These are phyloP conservation scores for Penicillium robsamsonii DNA, from an alignment of 495 filamentous ascomycete genomes.

Conservation along the genomic window DNA sequence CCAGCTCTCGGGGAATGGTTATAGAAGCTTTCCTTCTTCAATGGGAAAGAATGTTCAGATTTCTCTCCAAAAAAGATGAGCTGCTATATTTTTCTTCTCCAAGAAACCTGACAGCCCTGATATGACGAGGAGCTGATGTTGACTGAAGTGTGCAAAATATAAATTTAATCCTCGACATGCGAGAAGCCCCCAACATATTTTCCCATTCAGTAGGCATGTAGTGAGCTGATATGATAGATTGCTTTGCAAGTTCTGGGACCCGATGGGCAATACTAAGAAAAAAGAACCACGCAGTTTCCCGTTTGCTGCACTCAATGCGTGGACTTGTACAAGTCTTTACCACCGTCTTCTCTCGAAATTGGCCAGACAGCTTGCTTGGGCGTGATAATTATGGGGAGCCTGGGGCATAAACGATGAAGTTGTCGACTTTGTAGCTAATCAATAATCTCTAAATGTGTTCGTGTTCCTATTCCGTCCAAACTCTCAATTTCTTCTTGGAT, in stretches of 20 bases:
- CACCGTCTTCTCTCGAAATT: too few species aligned
- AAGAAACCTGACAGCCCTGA: background rate
- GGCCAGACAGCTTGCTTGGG: too few species aligned
- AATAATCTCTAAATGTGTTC: too few species aligned
- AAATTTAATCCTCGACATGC: background rate
- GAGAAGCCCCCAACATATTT: background rate
- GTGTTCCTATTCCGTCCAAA: too few species aligned
- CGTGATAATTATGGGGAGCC: too few species aligned
- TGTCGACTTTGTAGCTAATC: too few species aligned
- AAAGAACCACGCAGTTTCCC: background rate
- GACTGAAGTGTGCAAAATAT: background rate
- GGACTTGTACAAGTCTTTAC: background rate
- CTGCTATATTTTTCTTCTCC: background rate
- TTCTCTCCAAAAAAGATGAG: background rate
- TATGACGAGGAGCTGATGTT: background rate
- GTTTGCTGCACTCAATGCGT: background rate
- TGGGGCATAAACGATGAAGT: too few species aligned
- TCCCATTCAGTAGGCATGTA: background rate
- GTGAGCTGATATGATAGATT: background rate
- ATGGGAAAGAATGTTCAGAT: background rate
- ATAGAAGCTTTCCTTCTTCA: background rate
- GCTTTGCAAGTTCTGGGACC: background rate
- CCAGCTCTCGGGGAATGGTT: background rate
- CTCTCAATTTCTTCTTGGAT: too few species aligned
- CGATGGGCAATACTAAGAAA: background rate